Evolutionary conservation across 345 rosid species (phyloP).

Genomic region (Aquilaria yunnanensis): DNA sequence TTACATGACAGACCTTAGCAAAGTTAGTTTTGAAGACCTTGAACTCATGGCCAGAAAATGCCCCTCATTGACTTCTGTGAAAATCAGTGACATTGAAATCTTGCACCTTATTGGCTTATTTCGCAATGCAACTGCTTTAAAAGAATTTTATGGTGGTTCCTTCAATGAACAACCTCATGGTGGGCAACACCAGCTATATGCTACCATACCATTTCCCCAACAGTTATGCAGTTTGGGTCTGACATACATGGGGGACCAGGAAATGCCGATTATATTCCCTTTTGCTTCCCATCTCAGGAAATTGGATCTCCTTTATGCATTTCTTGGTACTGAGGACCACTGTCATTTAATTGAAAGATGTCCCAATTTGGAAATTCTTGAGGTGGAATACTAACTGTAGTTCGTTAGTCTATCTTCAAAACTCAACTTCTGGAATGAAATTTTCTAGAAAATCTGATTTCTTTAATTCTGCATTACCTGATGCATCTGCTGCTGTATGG

Average conservation of each 20-base stretch:
- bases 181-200: constrained; percentile 40
- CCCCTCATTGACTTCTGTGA: constrained; percentile 56
- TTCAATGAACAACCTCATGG: constrained; percentile 50
- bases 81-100: constrained; percentile 71
- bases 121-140: constrained; percentile 50
- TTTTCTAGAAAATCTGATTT: no score
- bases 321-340: constrained; percentile 79
- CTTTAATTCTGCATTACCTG: background rate
- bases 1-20: constrained; percentile 65
- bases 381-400: constrained; percentile 37
- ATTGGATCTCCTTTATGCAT: constrained; percentile 82
- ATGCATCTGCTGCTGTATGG: constrained; percentile 14
- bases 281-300: constrained; percentile 63
- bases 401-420: background rate
- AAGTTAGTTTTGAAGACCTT: constrained; percentile 55
- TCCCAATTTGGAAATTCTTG: constrained; percentile 87
- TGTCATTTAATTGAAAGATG: constrained; percentile 72
- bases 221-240: constrained; percentile 65
- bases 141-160: constrained; percentile 91
- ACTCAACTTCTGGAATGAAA: background rate
- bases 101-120: constrained; percentile 66
- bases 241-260: constrained; percentile 61
- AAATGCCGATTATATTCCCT: constrained; percentile 76
- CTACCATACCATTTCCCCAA: constrained; percentile 46
- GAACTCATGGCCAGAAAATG: constrained; percentile 75